phyloP scores from a whole-genome alignment of 108 stramenopile genomes.

The Aureococcus anophagefferens region DNA sequence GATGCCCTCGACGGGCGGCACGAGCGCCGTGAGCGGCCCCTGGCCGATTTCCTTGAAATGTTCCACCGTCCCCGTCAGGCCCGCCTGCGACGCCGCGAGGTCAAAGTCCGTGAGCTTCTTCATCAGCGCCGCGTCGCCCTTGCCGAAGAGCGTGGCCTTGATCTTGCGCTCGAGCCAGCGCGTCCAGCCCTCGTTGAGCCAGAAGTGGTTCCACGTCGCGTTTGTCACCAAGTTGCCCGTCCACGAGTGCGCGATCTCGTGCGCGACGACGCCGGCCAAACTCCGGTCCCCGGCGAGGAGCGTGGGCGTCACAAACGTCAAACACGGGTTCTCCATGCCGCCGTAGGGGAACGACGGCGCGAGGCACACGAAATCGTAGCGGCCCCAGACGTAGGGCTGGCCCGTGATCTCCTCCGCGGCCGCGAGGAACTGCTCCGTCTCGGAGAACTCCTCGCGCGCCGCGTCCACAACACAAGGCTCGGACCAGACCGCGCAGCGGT shows the following conservation, averaged over 20 bases:
- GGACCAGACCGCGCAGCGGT: conserved; percentile 73
- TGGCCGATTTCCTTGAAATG: conserved; percentile 70
- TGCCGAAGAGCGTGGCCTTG: conserved; percentile 54
- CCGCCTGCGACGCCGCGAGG: neutral
- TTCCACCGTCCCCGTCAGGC: neutral
- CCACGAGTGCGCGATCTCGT: conserved; percentile 68
- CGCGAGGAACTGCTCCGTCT: conserved; percentile 80
- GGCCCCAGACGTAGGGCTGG: conserved; percentile 73
- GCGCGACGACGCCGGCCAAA: conserved; percentile 92
- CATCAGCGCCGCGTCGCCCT: conserved; percentile 46
- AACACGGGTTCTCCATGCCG: conserved; percentile 92
- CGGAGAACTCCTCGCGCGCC: conserved; percentile 83
- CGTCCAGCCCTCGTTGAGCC: conserved; percentile 99
- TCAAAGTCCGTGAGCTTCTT: conserved; percentile 15
- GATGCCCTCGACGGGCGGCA: conserved; percentile 63
- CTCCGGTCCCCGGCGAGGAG: conserved; percentile 81
- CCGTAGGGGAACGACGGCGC: conserved; percentile 96
- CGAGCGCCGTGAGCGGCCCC: conserved; percentile 58
- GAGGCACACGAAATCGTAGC: conserved; percentile 88
- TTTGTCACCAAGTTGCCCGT: conserved; percentile 94
- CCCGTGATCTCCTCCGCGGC: conserved; percentile 70
- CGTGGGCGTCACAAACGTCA: conserved; percentile 93
- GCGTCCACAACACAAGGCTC: conserved; percentile 79
- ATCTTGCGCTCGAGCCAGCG: conserved; percentile 93
- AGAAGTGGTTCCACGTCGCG: conserved; percentile 74